Percentiles rank a stretch among this genome's conserved stretches.
phyloP scores from a whole-genome alignment of 345 rosid species.

The Acer campestre region DNA sequence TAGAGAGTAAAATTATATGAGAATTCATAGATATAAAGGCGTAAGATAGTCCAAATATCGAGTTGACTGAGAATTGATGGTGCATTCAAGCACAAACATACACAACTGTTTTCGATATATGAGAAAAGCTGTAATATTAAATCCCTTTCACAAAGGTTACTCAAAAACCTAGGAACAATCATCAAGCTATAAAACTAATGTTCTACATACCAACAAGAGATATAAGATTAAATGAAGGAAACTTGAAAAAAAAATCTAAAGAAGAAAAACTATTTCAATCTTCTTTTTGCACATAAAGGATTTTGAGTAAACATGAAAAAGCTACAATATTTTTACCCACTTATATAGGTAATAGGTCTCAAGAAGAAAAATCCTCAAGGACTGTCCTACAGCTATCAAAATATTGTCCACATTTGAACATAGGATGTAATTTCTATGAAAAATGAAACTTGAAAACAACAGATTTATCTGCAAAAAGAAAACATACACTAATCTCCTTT shows the following conservation, averaged over 20 bases:
- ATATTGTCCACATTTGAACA: not conserved
- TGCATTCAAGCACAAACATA: not conserved
- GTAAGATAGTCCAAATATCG: not conserved
- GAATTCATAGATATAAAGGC: not conserved
- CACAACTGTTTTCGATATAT: not conserved
- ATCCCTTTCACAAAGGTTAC: not conserved
- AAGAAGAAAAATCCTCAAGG: not conserved
- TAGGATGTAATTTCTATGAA: not conserved
- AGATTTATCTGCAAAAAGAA: constrained; percentile 2
- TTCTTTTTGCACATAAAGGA: constrained; percentile 55
- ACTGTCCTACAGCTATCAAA: not conserved
- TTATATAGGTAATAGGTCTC: not conserved
- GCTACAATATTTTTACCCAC: not conserved
- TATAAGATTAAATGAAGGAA: not conserved
- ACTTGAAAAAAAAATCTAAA: not conserved
- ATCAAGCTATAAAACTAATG: not conserved
- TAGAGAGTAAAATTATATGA: not conserved
- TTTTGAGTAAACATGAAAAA: not conserved
- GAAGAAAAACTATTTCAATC: constrained; percentile 75
- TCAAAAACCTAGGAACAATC: not conserved
- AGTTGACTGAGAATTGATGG: not conserved
- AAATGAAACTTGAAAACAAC: not conserved
- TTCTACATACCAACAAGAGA: not conserved
- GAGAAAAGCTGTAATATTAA: not conserved
- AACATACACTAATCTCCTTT: constrained; percentile 97